Percentiles rank a stretch among this genome's conserved stretches.
Conservation (phyloP, 2,329 filamentous ascomycete species). For the Epichloe sibirici region DNA sequence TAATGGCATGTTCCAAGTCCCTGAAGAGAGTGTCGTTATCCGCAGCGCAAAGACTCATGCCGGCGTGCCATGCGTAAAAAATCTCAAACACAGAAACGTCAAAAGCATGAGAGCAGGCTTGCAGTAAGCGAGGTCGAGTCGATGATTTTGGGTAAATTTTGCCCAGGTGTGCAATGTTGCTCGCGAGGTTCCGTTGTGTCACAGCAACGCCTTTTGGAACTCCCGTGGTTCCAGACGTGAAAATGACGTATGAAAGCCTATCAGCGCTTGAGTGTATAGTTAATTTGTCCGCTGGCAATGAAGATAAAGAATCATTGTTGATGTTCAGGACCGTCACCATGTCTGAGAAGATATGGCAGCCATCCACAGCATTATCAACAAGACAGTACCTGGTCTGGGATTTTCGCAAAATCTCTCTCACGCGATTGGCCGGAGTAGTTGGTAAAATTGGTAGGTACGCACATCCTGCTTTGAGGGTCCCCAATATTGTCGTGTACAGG, state of each 20-base stretch:
- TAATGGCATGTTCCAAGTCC: slow-evolving; percentile 58
- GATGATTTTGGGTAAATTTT: slow-evolving; percentile 48
- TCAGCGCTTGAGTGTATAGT: slow-evolving; percentile 27
- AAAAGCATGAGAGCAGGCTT: slow-evolving; percentile 75
- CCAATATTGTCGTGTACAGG: slow-evolving; percentile 65
- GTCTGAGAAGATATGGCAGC: slow-evolving; percentile 6
- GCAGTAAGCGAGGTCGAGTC: slow-evolving; percentile 49
- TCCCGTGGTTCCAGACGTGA: slow-evolving; percentile 75
- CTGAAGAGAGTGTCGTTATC: slow-evolving; percentile 62
- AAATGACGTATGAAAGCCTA: slow-evolving; percentile 63
- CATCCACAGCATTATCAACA: slow-evolving; percentile 20
- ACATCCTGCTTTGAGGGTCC: slow-evolving; percentile 59
- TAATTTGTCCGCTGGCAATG: slow-evolving; percentile 25
- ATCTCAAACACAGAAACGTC: slow-evolving; percentile 87
- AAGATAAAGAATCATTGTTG: slow-evolving; percentile 13
- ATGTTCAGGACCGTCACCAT: slow-evolving; percentile 22
- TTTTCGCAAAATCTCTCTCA: slow-evolving; percentile 49
- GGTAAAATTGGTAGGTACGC: slow-evolving; percentile 73
- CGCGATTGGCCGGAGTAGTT: slow-evolving; percentile 50
- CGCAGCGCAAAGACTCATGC: slow-evolving; percentile 67
- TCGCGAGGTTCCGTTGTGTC: slow-evolving; percentile 62
- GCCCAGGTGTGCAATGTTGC: slow-evolving; percentile 58
- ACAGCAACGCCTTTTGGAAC: slow-evolving; percentile 69
- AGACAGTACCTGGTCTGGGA: slow-evolving; percentile 38
- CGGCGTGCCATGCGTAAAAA: slow-evolving; percentile 69